Evolutionary conservation across 352 stramenopile genomes (phyloP).

Genomic region (Globisporangium radiosum): DNA sequence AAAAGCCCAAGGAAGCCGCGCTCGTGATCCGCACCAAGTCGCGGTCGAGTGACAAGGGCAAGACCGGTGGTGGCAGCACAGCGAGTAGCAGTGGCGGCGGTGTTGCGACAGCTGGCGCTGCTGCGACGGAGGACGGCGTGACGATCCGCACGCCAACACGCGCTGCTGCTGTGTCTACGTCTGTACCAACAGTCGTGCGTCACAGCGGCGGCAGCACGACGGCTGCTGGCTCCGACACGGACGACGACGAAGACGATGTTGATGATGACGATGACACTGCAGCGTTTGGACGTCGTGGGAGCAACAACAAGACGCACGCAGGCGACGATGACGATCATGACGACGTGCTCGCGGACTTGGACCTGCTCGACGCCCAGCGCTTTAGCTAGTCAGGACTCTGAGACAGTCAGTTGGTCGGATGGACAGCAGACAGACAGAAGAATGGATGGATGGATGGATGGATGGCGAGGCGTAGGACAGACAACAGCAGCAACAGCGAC

Average conservation of each 20-base stretch:
- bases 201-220: background rate
- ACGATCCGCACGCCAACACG: constrained; percentile 40
- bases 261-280: constrained; percentile 43
- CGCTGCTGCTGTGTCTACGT: constrained; percentile 9
- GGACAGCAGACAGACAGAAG: background rate
- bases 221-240: constrained; percentile 53
- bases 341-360: constrained; percentile 9
- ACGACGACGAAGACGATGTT: constrained; percentile 57
- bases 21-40: constrained; percentile 77
- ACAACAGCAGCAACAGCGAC: background rate
- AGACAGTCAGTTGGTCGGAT: background rate
- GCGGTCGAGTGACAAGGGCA: constrained; percentile 43
- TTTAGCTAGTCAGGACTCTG: background rate
- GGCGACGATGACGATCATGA: background rate
- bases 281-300: constrained; percentile 18
- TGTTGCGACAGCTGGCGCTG: constrained; percentile 7
- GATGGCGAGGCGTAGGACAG: background rate
- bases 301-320: constrained; percentile 17
- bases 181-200: constrained; percentile 3
- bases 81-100: constrained; percentile 44
- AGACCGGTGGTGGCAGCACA: constrained; percentile 43
- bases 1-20: constrained; percentile 72
- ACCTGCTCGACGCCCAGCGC: constrained; percentile 4
- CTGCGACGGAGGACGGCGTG: constrained; percentile 25
- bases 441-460: too few relatives aligned